Base-by-base conservation (phyloP, 306 rosid species). In the Dalbergia oliveri region DNA sequence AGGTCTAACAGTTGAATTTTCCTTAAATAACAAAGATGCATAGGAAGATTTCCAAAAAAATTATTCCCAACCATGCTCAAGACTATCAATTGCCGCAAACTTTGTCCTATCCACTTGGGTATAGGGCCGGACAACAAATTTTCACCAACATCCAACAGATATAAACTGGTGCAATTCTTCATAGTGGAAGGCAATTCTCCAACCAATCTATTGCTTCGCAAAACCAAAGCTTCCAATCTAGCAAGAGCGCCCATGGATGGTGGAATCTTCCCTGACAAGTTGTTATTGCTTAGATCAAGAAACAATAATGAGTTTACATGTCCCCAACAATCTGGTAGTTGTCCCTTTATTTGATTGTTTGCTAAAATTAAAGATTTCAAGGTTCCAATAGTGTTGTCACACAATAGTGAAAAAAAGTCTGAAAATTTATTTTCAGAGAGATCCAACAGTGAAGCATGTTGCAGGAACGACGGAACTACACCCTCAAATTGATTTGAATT, bases 81-180 rank as follows among this genome's bases (percentile, higher is more conserved):
- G 59, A 72, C 9, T 18, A 4, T 33, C 11, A 82, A 18, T 43
- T 71, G n/a, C 0, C 15, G 23, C 0, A 82, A 0, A 14, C 21
- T 60, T 69, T 31, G 70, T 11, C 82, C 86, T 1, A 77, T 34
- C 82, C 82, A 82, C 13, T 45, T 31, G 7, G 82, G 79, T 41
- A 77, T 63, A 26, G 57, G 35, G 0, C 79, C 69, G 0, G 16
- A 62, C 7, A 77, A 35, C 6, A 69, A 3, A 50, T 60, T 82
- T 34, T 76, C 19, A 4, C 60, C 9, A 10, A 61, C 50, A 49
- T 82, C 85, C 11, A 82, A 4, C 10, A 50, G 2, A 8, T 11
- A 0, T 51, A 82, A 41, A 0, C 44, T 3, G 10, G 15, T 9
- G 26, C 54, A 82, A 11, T 77, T 76, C 26, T 10, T 49, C 3